phyloP scores from a whole-genome alignment of 768 basidiomycete species.

The Boletus rubescentipes region DNA sequence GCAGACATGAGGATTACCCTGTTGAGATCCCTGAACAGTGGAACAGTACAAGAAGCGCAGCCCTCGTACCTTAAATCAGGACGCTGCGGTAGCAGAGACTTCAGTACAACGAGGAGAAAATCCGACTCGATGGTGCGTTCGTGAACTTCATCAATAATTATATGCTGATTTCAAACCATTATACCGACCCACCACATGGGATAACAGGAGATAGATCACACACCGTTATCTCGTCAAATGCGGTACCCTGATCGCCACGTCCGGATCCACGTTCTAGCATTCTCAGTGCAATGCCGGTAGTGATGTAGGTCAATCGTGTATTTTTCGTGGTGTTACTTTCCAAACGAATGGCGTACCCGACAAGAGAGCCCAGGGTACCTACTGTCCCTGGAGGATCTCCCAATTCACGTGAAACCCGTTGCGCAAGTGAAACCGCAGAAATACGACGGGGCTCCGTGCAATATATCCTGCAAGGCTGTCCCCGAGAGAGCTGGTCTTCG shows the following conservation, averaged over 20 bases:
- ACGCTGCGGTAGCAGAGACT: conserved; percentile 71
- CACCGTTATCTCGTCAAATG: conserved; percentile 96
- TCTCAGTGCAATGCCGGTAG: conserved; percentile 91
- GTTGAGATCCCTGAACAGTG: conserved; percentile 5
- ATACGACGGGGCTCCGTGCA: conserved; percentile 96
- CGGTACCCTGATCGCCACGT: conserved; percentile 65
- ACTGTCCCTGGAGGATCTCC: conserved; percentile 80
- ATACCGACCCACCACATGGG: background rate
- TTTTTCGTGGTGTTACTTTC: conserved; percentile 82
- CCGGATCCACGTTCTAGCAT: conserved; percentile 92
- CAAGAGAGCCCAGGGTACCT: conserved; percentile 74
- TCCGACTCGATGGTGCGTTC: conserved; percentile 97
- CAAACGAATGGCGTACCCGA: conserved; percentile 92
- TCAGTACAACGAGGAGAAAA: conserved; percentile 92
- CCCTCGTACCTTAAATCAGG: conserved; percentile 75
- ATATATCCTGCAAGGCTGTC: conserved; percentile 84
- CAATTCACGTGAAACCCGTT: conserved; percentile 88
- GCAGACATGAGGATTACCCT: conserved; percentile 97
- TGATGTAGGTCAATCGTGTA: conserved; percentile 82
- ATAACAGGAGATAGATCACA: conserved; percentile 6
- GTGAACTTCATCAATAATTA: conserved; percentile 98
- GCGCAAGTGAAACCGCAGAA: conserved; percentile 93
- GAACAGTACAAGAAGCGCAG: background rate
- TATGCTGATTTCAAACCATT: conserved; percentile 53
- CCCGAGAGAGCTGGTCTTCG: conserved; percentile 81